Base-by-base conservation (phyloP, 73 alveolate genomes). In the Paramecium sexaurelia region DNA sequence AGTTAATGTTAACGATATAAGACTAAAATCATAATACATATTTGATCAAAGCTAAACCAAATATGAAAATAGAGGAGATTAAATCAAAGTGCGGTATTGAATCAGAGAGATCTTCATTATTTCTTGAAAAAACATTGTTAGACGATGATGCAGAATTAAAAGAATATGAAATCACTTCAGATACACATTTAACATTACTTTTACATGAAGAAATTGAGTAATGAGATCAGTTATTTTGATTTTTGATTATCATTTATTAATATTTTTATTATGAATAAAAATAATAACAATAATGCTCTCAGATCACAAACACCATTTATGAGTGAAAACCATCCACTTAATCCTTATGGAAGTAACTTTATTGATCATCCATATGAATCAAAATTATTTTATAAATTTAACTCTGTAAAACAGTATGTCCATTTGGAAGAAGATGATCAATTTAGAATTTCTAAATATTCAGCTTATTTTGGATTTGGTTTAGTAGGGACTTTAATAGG, bases 301-400 rank as follows among this genome's bases (percentile, higher is more conserved):
- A 71, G 86, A 71, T 71, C 86, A 71, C 7, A 71, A 20, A 71
- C 90, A 45, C 83, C 84, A 40, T 88, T 68, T 68, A 88, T 88
- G 94, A 88, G 91, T 37, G 94, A 88, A 19, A 88, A 73, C 71
- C 68, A 88, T 69, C 91, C 94, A 6, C 69, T 75, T 11, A 88
- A 88, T 29, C 94, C 94, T 69, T 88, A 88, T 69, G 94, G 94
- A 5, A 43, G 37, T 84, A 88, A 88, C 73, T 88, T 55, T 43
- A 45, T 68, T 11, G 91, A 88, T 20, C 87, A 68, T 13, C 71
- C 66, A 26, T 88, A 88, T 88, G 94, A 88, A 71, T 41, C 94
- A 11, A 88, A 88, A 47, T 27, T 88, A 19, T 41, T 88, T 68
- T 88, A 88, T 68, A 88, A 88, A 51, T 88, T 68, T 32, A 37